phyloP scores from a whole-genome alignment of 1,284 basidiomycete species.

The Tausonia pullulans region DNA sequence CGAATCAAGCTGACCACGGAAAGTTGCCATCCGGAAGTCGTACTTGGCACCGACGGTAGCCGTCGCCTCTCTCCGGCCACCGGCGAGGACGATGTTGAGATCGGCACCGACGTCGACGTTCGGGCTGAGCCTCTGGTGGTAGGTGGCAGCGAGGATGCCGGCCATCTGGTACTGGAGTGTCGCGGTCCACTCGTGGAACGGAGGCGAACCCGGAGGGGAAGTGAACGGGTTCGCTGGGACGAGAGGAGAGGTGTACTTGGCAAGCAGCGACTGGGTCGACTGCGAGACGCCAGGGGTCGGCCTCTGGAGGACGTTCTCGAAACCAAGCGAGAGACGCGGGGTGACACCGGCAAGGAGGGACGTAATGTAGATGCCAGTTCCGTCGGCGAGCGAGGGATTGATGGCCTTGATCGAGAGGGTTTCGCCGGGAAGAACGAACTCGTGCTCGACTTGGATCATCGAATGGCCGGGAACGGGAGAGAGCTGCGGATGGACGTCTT shows the following conservation, averaged over 20 bases:
- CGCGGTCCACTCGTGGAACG: conserved; percentile 69
- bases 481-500: conserved; percentile 23
- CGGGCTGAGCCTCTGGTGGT: conserved; percentile 91
- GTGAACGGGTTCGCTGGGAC: conserved; percentile 34
- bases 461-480: conserved; percentile 53
- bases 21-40: conserved; percentile 85
- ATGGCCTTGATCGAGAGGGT: conserved; percentile 78
- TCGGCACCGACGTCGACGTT: conserved; percentile 99
- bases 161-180: conserved; percentile 74
- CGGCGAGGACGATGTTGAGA: conserved; percentile 67
- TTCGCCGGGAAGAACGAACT: conserved; percentile 82
- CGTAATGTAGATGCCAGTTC: conserved; percentile 88
- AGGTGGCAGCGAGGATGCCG: conserved; percentile 82
- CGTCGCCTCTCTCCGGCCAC: conserved; percentile 72
- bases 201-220: conserved; percentile 23
- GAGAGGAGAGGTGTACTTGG: conserved; percentile 62
- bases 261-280: conserved; percentile 69
- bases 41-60: conserved; percentile 93
- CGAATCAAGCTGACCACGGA: conserved; percentile 84
- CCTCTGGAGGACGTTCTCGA: conserved; percentile 77
- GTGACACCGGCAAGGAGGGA: conserved; percentile 94
- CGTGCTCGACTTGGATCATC: conserved; percentile 90
- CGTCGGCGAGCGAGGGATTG: conserved; percentile 81
- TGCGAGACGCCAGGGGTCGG: conserved; percentile 64
- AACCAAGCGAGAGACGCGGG: conserved; percentile 77